These are phyloP conservation scores for Aspergillus tubingensis DNA, from an alignment of 2,329 filamentous ascomycete species.

Conservation along the genomic window DNA sequence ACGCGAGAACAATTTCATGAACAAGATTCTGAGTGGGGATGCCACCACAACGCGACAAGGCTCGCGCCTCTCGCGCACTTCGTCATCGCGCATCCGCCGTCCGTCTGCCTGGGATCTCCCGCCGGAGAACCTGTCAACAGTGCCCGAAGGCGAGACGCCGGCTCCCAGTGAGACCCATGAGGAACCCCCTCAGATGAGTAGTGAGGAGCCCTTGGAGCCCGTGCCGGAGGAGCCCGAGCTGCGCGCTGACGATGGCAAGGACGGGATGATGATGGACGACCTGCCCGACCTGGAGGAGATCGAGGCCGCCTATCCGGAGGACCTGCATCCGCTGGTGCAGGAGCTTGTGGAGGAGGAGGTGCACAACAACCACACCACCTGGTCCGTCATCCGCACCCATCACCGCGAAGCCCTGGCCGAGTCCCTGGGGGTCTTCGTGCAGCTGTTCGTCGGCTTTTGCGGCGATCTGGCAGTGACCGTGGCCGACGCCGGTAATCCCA, in stretches of 20 bases:
- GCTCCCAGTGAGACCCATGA: constrained; percentile 12
- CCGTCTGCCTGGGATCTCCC: constrained; percentile 21
- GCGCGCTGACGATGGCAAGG: constrained; percentile 10
- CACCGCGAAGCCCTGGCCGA: constrained; percentile 58
- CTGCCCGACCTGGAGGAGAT: constrained; percentile 26
- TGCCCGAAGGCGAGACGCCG: constrained; percentile 27
- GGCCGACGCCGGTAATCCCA: constrained; percentile 44
- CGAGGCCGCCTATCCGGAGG: constrained; percentile 41
- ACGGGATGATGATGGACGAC: constrained; percentile 3
- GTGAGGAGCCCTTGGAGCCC: constrained; percentile 24
- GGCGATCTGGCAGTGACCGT: constrained; percentile 51
- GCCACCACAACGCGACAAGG: constrained; percentile 10
- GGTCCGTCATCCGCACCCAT: constrained; percentile 54
- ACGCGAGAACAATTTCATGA: constrained; percentile 45
- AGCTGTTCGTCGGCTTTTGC: constrained; percentile 52
- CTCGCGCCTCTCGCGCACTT: constrained; percentile 26
- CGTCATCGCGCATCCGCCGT: constrained; percentile 24
- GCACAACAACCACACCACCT: constrained; percentile 51
- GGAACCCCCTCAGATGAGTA: constrained; percentile 12
- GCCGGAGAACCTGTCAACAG: constrained; percentile 25
- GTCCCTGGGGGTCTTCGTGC: constrained; percentile 49
- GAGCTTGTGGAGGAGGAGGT: constrained; percentile 50
- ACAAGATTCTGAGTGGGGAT: constrained; percentile 36
- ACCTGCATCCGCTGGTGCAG: constrained; percentile 49
- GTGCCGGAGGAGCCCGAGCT: constrained; percentile 22